These are phyloP conservation scores for Panaeolus papilionaceus DNA, from an alignment of 768 basidiomycete genomes.

Conservation along the genomic window DNA sequence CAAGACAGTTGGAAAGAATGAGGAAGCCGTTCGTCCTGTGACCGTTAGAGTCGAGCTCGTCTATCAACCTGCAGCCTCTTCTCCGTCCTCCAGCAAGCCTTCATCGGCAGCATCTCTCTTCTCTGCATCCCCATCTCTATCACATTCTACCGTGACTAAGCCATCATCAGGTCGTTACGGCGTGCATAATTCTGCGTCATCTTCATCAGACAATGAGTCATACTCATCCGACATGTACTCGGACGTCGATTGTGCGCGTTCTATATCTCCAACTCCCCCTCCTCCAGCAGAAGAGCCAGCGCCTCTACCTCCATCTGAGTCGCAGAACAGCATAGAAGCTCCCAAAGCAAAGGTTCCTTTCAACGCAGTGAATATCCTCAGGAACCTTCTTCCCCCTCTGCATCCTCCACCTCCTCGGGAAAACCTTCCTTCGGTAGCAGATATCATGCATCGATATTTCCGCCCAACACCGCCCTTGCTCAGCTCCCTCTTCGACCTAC, in stretches of 20 bases:
- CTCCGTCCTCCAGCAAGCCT: slow-evolving; percentile 30
- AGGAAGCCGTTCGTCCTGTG: slow-evolving; percentile 66
- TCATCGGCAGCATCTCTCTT: slow-evolving; percentile 5
- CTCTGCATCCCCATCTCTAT: slow-evolving; percentile 15
- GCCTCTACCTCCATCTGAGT: slow-evolving; percentile 24
- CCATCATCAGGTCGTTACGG: slow-evolving; percentile 69
- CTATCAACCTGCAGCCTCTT: slow-evolving; percentile 33
- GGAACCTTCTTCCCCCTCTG: slow-evolving; percentile 38
- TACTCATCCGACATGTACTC: slow-evolving; percentile 47
- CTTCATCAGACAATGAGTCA: slow-evolving; percentile 53
- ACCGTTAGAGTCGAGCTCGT: slow-evolving; percentile 65
- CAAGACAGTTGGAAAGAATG: slow-evolving; percentile 71
- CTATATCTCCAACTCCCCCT: slow-evolving; percentile 26
- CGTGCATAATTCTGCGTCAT: slow-evolving; percentile 44
- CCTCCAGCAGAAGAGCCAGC: slow-evolving; percentile 6
- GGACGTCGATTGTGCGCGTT: slow-evolving; percentile 61
- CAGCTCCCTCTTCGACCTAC: slow-evolving; percentile 6
- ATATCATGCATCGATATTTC: slow-evolving; percentile 28
- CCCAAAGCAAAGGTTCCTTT: slow-evolving; percentile 19
- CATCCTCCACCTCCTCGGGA: slow-evolving; percentile 24
- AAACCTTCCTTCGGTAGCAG: slow-evolving; percentile 28
- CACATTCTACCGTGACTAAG: slow-evolving; percentile 26
- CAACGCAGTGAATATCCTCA: slow-evolving; percentile 40
- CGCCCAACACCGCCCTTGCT: slow-evolving; percentile 24
- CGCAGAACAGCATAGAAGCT: slow-evolving; percentile 15